These are phyloP conservation scores for Amanita rimosa DNA, from an alignment of 768 basidiomycete species.

Conservation along the genomic window DNA sequence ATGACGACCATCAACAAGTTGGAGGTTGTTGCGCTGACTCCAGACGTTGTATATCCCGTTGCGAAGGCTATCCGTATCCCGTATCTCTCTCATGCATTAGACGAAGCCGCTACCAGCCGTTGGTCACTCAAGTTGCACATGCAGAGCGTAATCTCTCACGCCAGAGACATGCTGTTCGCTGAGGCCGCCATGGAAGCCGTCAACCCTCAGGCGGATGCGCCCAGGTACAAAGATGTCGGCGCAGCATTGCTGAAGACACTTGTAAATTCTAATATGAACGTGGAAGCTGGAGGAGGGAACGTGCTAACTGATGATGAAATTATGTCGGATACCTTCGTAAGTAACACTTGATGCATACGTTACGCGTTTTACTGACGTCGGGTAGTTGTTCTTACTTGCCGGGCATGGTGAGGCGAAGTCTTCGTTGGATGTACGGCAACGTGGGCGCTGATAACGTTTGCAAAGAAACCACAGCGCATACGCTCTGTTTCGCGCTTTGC, in stretches of 20 bases:
- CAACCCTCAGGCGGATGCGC: conserved; percentile 10
- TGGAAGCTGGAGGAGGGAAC: conserved; percentile 18
- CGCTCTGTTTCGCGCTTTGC: conserved; percentile 28
- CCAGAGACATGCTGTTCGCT: conserved; percentile 21
- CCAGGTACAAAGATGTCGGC: conserved; percentile 12
- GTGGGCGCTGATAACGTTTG: neutral
- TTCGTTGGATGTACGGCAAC: no score
- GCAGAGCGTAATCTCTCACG: conserved; percentile 25
- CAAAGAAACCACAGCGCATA: conserved; percentile 36
- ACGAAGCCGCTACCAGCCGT: conserved; percentile 19
- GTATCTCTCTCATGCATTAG: conserved; percentile 19
- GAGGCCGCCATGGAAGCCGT: neutral
- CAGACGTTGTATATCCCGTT: conserved; percentile 22
- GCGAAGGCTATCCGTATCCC: conserved; percentile 21
- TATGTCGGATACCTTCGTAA: conserved; percentile 36
- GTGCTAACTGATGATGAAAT: conserved; percentile 32
- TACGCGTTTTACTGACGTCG: neutral
- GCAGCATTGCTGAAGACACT: conserved; percentile 32
- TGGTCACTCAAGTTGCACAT: conserved; percentile 27
- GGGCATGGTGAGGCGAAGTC: conserved; percentile 27
- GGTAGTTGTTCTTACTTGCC: conserved; percentile 32
- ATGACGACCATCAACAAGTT: conserved; percentile 18
- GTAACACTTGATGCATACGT: conserved; percentile 6
- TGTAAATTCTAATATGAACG: conserved; percentile 34
- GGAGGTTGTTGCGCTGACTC: conserved; percentile 18